phyloP scores from a whole-genome alignment of 306 rosid genomes.

The Sicyos baderoa region DNA sequence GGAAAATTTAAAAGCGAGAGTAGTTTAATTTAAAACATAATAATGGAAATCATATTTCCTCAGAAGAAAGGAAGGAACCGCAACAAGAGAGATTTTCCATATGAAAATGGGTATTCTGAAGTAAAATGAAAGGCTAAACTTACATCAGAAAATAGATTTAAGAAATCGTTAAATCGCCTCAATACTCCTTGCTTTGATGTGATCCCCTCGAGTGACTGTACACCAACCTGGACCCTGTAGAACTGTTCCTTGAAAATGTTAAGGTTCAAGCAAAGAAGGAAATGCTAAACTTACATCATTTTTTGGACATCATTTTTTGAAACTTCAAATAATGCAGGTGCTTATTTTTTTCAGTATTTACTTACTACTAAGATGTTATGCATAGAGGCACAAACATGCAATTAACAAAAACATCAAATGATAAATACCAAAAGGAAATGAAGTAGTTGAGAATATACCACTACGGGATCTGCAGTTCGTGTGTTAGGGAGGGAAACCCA shows the following conservation, averaged over 20 bases:
- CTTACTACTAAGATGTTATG: not conserved
- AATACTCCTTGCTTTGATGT: slow-evolving; percentile 55
- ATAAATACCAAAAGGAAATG: not conserved
- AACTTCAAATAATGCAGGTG: slow-evolving; percentile 3
- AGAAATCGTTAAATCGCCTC: slow-evolving; percentile 93
- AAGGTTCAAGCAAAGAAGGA: slow-evolving; percentile 19
- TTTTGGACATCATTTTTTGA: not conserved
- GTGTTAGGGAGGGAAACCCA: slow-evolving; percentile 54
- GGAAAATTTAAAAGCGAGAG: slow-evolving; percentile 22
- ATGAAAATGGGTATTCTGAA: slow-evolving; percentile 11
- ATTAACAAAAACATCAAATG: not conserved
- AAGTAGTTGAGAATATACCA: slow-evolving; percentile 28
- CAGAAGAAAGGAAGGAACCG: not conserved
- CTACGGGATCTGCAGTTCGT: slow-evolving; percentile 52
- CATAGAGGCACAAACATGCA: not conserved
- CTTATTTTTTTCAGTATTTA: not conserved
- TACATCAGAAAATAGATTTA: slow-evolving; percentile 75
- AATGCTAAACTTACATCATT: slow-evolving; percentile 6
- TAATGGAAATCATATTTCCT: not conserved
- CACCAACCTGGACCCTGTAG: slow-evolving; percentile 95
- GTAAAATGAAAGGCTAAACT: slow-evolving; percentile 28
- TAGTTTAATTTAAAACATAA: slow-evolving; percentile 16
- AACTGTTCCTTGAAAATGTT: slow-evolving; percentile 81
- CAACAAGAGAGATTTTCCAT: slow-evolving; percentile 1
- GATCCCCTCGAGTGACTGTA: slow-evolving; percentile 56